These are phyloP conservation scores for Epichloe festucae DNA, from an alignment of 2,329 filamentous ascomycete species.

Conservation along the genomic window DNA sequence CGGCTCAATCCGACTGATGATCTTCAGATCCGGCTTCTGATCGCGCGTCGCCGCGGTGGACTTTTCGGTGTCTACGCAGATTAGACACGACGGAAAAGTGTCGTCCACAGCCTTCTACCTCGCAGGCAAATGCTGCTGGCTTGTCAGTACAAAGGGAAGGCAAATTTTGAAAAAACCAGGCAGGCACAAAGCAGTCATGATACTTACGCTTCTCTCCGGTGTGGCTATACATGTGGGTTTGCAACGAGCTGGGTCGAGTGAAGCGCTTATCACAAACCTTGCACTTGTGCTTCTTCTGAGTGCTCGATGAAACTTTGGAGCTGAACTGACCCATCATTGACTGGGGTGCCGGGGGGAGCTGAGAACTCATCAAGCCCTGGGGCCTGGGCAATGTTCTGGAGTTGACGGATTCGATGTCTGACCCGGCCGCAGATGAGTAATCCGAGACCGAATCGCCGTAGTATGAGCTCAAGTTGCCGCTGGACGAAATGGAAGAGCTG, in stretches of 20 bases:
- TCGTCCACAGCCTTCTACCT: conserved; percentile 86
- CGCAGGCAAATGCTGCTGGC: conserved; percentile 70
- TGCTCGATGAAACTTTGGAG: conserved; percentile 88
- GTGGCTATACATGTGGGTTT: conserved; percentile 98
- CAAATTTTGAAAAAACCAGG: too few species aligned
- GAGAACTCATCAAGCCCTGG: conserved; percentile 46
- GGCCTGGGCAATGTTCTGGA: conserved; percentile 78
- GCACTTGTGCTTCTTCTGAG: conserved; percentile 99
- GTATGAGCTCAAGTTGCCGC: conserved; percentile 67
- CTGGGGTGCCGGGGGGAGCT: conserved; percentile 69
- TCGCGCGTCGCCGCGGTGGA: conserved; percentile 61
- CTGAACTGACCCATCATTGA: conserved; percentile 99
- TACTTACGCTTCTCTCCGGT: conserved; percentile 94
- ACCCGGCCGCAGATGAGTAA: conserved; percentile 70
- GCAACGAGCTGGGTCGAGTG: conserved; percentile 82
- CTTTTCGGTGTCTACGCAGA: conserved; percentile 84
- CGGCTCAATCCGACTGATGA: conserved; percentile 42
- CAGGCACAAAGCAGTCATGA: neutral
- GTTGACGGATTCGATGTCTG: conserved; percentile 69
- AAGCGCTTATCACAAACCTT: conserved; percentile 98
- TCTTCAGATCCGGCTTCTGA: conserved; percentile 53
- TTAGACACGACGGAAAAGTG: conserved; percentile 98
- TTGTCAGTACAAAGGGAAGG: conserved; percentile 1
- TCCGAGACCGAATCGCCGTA: conserved; percentile 84
- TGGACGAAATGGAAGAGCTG: conserved; percentile 82